Conservation (phyloP, 805 yeast species). For the Ogataea pini region DNA sequence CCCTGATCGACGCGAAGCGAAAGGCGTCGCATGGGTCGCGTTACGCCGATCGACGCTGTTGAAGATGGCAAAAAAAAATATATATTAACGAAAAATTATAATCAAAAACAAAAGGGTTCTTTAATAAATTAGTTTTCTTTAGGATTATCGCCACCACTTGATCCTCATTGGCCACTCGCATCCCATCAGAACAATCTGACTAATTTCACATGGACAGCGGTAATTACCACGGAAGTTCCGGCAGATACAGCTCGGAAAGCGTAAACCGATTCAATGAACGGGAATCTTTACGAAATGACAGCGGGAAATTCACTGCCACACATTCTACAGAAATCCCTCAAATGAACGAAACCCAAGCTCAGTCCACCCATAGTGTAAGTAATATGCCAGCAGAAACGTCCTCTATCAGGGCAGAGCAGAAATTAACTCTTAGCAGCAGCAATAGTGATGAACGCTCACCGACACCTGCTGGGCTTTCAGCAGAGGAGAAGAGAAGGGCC, state of each 20-base stretch:
- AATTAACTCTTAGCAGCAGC: constrained; percentile 11
- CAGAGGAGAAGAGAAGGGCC: constrained; percentile 38
- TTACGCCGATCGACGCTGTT: neutral
- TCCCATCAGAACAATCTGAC: too few species aligned
- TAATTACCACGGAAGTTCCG: too few species aligned
- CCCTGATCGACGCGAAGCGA: neutral
- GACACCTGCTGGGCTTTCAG: constrained; percentile 1
- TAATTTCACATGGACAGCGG: too few species aligned
- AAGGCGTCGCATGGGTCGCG: neutral
- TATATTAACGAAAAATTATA: neutral
- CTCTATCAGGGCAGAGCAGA: constrained; percentile 2
- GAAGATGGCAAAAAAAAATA: neutral
- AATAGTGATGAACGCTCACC: constrained; percentile 1
- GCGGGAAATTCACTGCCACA: too few species aligned
- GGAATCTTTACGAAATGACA: too few species aligned
- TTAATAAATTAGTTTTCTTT: too few species aligned
- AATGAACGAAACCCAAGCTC: too few species aligned
- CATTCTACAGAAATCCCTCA: too few species aligned
- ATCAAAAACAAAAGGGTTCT: neutral
- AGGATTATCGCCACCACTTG: too few species aligned
- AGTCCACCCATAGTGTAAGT: constrained; percentile 3
- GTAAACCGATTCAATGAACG: too few species aligned
- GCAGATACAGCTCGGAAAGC: too few species aligned
- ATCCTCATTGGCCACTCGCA: too few species aligned
- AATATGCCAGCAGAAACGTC: neutral